Percentiles rank a stretch among this genome's conserved stretches.
These are phyloP conservation scores for Candida pini DNA, from an alignment of 805 yeast species.

Conservation along the genomic window DNA sequence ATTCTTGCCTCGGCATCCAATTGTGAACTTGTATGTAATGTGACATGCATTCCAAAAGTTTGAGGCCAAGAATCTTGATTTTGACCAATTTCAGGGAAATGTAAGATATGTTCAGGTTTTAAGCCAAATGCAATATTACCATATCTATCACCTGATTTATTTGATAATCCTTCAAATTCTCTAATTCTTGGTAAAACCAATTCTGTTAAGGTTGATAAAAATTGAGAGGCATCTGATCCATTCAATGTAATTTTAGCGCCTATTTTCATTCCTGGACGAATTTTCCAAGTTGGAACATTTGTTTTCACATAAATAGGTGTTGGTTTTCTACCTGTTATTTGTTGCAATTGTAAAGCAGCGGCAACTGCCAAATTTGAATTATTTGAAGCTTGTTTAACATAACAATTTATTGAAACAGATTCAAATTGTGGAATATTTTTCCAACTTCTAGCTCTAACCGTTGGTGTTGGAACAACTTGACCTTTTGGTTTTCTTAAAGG, in stretches of 20 bases:
- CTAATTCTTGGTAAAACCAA: constrained; percentile 89
- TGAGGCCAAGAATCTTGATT: constrained; percentile 87
- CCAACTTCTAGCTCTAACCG: constrained; percentile 61
- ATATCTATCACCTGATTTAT: constrained; percentile 71
- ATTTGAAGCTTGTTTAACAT: constrained; percentile 64
- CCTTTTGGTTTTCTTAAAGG: constrained; percentile 73
- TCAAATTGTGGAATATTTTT: constrained; percentile 67
- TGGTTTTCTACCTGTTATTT: constrained; percentile 90
- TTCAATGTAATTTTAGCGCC: constrained; percentile 78
- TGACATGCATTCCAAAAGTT: constrained; percentile 80
- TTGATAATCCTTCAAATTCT: constrained; percentile 75
- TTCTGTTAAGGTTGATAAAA: constrained; percentile 80
- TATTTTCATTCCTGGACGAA: constrained; percentile 83
- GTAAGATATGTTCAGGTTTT: constrained; percentile 65
- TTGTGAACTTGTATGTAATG: constrained; percentile 83
- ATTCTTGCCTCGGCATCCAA: constrained; percentile 87
- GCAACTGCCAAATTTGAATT: constrained; percentile 69
- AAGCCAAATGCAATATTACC: constrained; percentile 88
- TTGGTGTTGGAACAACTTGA: constrained; percentile 65
- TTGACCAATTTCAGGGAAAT: constrained; percentile 90
- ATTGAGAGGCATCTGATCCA: constrained; percentile 83
- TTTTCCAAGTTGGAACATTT: constrained; percentile 79
- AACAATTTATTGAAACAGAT: constrained; percentile 70
- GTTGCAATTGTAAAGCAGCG: constrained; percentile 77
- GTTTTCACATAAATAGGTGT: constrained; percentile 64